phyloP scores from a whole-genome alignment of 2,329 filamentous ascomycete species.

The Clarireedia paspali region DNA sequence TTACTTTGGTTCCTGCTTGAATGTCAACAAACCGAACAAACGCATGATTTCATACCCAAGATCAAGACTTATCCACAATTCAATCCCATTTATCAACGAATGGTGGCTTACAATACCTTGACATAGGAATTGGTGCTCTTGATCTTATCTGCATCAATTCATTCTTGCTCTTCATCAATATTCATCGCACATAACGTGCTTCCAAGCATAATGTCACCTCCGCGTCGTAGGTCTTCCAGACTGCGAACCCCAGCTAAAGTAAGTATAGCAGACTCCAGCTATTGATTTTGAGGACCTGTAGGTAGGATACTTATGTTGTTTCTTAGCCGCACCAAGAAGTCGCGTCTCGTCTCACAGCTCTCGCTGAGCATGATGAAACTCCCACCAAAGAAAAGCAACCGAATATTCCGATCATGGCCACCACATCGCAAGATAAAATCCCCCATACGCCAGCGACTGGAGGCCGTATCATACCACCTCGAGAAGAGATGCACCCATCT shows the following conservation, averaged over 20 bases:
- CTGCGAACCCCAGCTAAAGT: constrained; percentile 29
- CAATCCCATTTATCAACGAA: background rate
- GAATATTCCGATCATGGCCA: constrained; percentile 8
- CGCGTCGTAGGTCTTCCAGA: constrained; percentile 28
- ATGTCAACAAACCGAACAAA: constrained; percentile 7
- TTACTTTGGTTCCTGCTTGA: background rate
- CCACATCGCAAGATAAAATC: constrained; percentile 17
- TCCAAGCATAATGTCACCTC: constrained; percentile 19
- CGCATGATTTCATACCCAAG: background rate
- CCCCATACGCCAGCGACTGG: constrained; percentile 53
- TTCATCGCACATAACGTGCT: background rate
- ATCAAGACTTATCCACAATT: background rate
- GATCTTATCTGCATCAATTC: background rate
- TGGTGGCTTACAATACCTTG: too few relatives aligned
- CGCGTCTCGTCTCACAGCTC: constrained; percentile 20
- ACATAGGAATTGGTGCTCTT: too few relatives aligned
- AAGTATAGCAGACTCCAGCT: constrained; percentile 11
- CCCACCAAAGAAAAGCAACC: constrained; percentile 17
- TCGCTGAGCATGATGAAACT: constrained; percentile 27
- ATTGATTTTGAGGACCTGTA: background rate
- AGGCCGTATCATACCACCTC: constrained; percentile 60
- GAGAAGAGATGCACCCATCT: constrained; percentile 86
- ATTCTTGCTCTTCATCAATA: background rate
- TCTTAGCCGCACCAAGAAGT: constrained; percentile 15
- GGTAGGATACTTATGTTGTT: background rate